A percentile compares a stretch with the other conserved stretches of the same genome.
These are phyloP conservation scores for Cyclotella atomus DNA, from an alignment of 108 stramenopile genomes.

Conservation along the genomic window DNA sequence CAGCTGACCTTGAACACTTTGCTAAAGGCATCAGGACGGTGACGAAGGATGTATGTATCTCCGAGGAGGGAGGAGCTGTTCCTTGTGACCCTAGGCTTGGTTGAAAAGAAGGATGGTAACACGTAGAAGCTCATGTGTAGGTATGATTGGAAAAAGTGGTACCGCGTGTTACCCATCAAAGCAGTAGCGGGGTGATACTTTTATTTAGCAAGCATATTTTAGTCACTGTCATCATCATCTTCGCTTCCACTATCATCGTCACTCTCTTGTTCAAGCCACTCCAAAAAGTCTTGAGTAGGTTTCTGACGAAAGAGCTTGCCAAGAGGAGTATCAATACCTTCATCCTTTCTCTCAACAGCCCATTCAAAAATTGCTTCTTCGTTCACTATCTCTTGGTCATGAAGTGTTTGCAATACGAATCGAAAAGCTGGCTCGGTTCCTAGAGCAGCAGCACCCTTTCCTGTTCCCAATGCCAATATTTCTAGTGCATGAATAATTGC, in stretches of 20 bases:
- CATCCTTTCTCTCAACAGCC: constrained; percentile 70
- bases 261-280: constrained; percentile 78
- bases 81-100: constrained; percentile 58
- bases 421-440: constrained; percentile 74
- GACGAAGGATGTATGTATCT: constrained; percentile 56
- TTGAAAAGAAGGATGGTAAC: background rate
- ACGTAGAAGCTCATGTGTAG: no score
- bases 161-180: no score
- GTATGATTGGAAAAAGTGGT: no score
- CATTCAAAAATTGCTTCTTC: constrained; percentile 85
- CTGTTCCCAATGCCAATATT: constrained; percentile 58
- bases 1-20: constrained; percentile 48
- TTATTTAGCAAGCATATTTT: background rate
- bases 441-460: constrained; percentile 56
- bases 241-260: constrained; percentile 35
- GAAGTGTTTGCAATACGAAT: constrained; percentile 80
- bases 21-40: constrained; percentile 55
- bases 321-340: constrained; percentile 50
- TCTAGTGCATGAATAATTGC: constrained; percentile 77
- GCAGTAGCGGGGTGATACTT: background rate
- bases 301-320: constrained; percentile 63
- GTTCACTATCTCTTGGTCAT: constrained; percentile 81
- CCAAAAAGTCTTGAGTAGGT: constrained; percentile 86
- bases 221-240: constrained; percentile 38
- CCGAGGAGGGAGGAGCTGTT: constrained; percentile 61